Percentiles rank a stretch among this genome's conserved stretches.
Conservation (phyloP, 2,329 filamentous ascomycete genomes). For the Madurella mycetomatis region DNA sequence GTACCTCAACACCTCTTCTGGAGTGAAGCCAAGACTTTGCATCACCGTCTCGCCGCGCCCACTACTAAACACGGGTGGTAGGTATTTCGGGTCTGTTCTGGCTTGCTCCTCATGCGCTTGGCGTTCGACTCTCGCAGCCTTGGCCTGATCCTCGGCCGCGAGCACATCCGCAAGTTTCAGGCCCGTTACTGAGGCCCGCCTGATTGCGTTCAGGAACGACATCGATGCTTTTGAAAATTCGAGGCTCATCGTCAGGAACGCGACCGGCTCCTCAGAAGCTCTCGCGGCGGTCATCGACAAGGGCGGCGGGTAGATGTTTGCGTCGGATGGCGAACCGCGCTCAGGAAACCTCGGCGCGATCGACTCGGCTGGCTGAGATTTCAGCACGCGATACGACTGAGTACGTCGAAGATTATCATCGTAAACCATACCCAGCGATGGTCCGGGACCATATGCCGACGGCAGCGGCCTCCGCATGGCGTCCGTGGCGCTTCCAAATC, state of each 20-base stretch:
- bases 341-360: constrained; percentile 48
- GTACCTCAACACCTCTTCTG: constrained; percentile 50
- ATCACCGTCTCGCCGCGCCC: constrained; percentile 52
- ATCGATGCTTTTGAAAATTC: constrained; percentile 54
- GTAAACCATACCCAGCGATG: constrained; percentile 41
- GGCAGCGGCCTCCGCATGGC: constrained; percentile 46
- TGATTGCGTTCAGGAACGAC: constrained; percentile 53
- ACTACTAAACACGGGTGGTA: constrained; percentile 58
- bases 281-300: constrained; percentile 37
- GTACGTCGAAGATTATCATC: constrained; percentile 43
- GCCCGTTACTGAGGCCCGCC: constrained; percentile 43
- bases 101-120: constrained; percentile 55
- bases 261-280: constrained; percentile 51
- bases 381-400: constrained; percentile 50
- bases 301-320: constrained; percentile 45
- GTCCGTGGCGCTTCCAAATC: constrained; percentile 45
- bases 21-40: constrained; percentile 49
- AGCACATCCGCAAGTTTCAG: constrained; percentile 54
- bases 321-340: constrained; percentile 44
- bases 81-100: constrained; percentile 56
- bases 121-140: constrained; percentile 42
- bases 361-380: constrained; percentile 49
- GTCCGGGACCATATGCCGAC: constrained; percentile 45
- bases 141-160: constrained; percentile 47
- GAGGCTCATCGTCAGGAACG: constrained; percentile 55